Base-by-base conservation (phyloP, 2,329 filamentous ascomycete genomes). In the Plectosphaerella plurivora region DNA sequence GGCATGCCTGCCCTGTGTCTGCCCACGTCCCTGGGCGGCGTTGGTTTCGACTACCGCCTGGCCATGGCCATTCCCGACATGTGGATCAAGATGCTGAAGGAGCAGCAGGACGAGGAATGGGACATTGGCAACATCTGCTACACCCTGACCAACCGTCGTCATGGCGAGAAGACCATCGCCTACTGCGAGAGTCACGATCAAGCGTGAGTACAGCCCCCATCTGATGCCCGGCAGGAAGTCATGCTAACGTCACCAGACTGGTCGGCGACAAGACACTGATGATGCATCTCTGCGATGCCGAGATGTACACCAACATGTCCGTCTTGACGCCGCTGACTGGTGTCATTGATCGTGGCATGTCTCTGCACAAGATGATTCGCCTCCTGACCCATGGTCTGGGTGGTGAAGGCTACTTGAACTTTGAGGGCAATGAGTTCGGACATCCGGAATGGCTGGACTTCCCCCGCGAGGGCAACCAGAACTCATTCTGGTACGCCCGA, bases 371-470 rank as follows among this genome's bases (percentile, higher is more conserved):
- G 77, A 88, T 99, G 88, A 97, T 99, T 63, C 88, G 94, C 14
- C 83, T 99, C 15, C 76, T 99, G 57, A 97, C 94, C 1, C 93
- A 99, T 67, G 83, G 80, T 42, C 82, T 99, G 15, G 94, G 94
- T 54, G 94, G 94, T 51, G 94, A 99, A 71, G 94, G 93, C 39
- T 99, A 96, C 66, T 87, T 99, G 50, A 99, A 97, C 75, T 99
- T 99, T 62, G 92, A 97, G 73, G 94, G 94, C 55, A 99, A 99
- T 70, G 94, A 99, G 71, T 99, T 99, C 65, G 94, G 94, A 1
- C 94, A 99, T 67, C 94, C 94, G 0, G 94, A 99, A 71, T 99
- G 94, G 94, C 88, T 99, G 39, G 94, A 99, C 69, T 99, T 99
- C 71, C 94, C 94, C 4, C 89, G 94, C 49, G 91, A 87, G 63